A percentile compares a stretch with the other conserved stretches of the same genome.
Conservation (phyloP, 192 early-diverging fungal genomes). For the Piromyces finnis region DNA sequence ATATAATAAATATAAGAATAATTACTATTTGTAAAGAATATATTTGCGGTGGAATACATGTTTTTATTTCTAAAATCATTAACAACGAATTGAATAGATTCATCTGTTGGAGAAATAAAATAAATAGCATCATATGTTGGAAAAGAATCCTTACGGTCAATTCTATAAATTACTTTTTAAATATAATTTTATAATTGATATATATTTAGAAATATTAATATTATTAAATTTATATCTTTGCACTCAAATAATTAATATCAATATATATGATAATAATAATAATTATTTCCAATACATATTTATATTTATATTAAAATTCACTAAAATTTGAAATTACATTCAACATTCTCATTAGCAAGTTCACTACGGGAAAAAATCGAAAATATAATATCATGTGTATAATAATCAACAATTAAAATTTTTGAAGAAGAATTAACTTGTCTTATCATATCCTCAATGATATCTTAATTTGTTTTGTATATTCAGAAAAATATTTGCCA, state of each 20-base stretch:
- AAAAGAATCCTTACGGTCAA: slow-evolving; percentile 20
- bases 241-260: too few relatives aligned
- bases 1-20: background rate
- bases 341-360: background rate
- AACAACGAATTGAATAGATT: slow-evolving; percentile 18
- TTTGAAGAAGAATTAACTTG: background rate
- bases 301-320: too few relatives aligned
- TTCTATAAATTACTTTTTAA: slow-evolving; percentile 28
- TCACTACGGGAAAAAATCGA: background rate
- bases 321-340: background rate
- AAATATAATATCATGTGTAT: background rate
- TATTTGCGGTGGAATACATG: slow-evolving; percentile 30
- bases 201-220: too few relatives aligned
- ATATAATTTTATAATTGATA: background rate
- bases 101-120: slow-evolving; percentile 19
- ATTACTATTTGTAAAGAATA: slow-evolving; percentile 23
- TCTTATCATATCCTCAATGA: background rate
- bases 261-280: too few relatives aligned
- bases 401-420: background rate
- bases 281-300: too few relatives aligned
- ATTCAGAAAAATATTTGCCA: too few relatives aligned
- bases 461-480: background rate
- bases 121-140: slow-evolving; percentile 40
- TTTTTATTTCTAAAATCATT: slow-evolving; percentile 26
- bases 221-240: too few relatives aligned